Evolutionary conservation across 129 eudicot genomes (phyloP), one percentile per base, ranked within the genome.

Genomic region (Glebionis coronaria): DNA sequence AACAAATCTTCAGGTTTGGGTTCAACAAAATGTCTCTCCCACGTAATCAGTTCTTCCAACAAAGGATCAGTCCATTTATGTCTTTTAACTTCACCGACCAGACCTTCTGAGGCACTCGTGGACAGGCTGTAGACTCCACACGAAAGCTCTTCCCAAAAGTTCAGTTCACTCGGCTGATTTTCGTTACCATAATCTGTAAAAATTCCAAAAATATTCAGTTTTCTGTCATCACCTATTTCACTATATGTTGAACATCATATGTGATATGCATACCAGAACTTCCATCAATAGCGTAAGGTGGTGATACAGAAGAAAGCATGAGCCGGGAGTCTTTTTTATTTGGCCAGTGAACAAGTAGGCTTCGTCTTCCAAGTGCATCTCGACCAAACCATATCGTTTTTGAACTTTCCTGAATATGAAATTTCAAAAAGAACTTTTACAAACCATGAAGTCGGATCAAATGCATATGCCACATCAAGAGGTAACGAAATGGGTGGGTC

Each of bases 281-380:
- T 49, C 63, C 77, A 31, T 58, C 52, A 21, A 54, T 28, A 40
- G 93, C 74, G 56, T 79, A 71, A 74, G 72, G 73, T 74, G 95
- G 93, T 42, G 93, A 79, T 12, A 94, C 97, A 72, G 99, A 94
- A 79, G 99, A 80, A 45, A 94, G 82, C 58, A 94, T 76, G 66
- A 94, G 79, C 23, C 88, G 86, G 18, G 83, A 45, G 47, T 94
- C 91, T 76, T 74, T 56, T 52, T 44, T 20, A 73, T 79, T 84
- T 60, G 99, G 99, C 94, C 90, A 90, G 60, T 94, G 99, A 68
- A 89, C 88, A 65, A 94, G 95, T 73, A 94, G 95, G 79, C 97
- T 89, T 71, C 99, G 83, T 63, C 97, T 84, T 80, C 99, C 99
- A 71, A 94, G 80, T 29, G 95, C 97, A 90, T 94, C 99, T 74